A percentile compares a stretch with the other conserved stretches of the same genome.
phyloP scores from a whole-genome alignment of 2,329 filamentous ascomycete species.

The Cladobotryum protrusum region DNA sequence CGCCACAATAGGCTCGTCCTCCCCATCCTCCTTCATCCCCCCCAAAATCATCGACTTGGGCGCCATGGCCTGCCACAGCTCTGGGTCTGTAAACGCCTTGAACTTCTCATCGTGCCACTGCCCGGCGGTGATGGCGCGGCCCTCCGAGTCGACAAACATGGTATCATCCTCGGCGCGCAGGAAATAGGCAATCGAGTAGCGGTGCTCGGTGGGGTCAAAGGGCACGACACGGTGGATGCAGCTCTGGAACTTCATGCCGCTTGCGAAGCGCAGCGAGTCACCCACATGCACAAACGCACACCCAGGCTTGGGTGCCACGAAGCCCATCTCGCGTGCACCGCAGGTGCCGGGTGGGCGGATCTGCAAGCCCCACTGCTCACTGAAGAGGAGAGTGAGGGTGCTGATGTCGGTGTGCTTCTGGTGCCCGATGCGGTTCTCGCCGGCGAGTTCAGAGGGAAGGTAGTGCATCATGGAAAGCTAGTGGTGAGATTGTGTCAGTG shows the following conservation, averaged over 20 bases:
- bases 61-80: constrained; percentile 40
- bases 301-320: no score
- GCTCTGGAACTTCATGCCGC: constrained; percentile 46
- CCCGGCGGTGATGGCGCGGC: constrained; percentile 45
- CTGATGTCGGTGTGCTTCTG: no score
- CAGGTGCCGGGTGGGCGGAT: no score
- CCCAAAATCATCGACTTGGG: constrained; percentile 44
- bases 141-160: constrained; percentile 50
- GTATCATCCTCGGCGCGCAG: constrained; percentile 50
- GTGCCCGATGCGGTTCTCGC: no score
- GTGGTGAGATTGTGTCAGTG: no score
- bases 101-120: constrained; percentile 52
- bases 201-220: constrained; percentile 44
- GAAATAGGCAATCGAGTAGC: constrained; percentile 55
- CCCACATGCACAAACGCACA: constrained; percentile 46
- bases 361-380: no score
- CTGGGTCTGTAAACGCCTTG: constrained; percentile 41
- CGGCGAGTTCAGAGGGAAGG: no score
- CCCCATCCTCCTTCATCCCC: constrained; percentile 40
- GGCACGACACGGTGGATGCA: constrained; percentile 54
- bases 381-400: no score
- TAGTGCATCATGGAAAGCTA: no score
- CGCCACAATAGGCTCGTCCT: no score
- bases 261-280: constrained; percentile 52
- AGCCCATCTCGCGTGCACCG: no score